Evolutionary conservation across 768 basidiomycete genomes (phyloP).

Genomic region (Podaxis sp.): DNA sequence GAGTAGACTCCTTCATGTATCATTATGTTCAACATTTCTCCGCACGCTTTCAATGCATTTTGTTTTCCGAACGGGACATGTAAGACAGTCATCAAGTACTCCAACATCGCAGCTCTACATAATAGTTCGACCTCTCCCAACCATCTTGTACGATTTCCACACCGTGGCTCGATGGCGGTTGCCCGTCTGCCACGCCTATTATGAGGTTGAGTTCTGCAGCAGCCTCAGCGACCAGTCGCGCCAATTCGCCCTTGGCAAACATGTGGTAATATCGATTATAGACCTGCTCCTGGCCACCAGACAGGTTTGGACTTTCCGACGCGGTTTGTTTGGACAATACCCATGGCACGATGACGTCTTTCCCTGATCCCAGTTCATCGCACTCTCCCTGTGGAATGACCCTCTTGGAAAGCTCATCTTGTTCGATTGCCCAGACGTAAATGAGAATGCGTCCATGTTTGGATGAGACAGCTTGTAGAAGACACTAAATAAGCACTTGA

Average conservation of each 20-base stretch:
- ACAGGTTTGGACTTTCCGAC: constrained; percentile 7
- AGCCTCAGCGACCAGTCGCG: constrained; percentile 55
- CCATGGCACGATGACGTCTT: constrained; percentile 93
- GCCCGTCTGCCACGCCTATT: constrained; percentile 34
- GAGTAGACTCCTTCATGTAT: constrained; percentile 48
- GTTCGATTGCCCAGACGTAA: constrained; percentile 97
- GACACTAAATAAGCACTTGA: constrained; percentile 37
- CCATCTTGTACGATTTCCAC: constrained; percentile 68
- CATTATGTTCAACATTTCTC: constrained; percentile 26
- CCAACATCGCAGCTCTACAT: constrained; percentile 74
- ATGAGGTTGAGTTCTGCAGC: constrained; percentile 51
- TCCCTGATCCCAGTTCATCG: constrained; percentile 32
- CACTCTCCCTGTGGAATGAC: constrained; percentile 39
- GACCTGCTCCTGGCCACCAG: constrained; percentile 14
- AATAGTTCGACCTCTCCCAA: constrained; percentile 90
- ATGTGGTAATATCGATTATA: constrained; percentile 96
- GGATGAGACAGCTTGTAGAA: constrained; percentile 63
- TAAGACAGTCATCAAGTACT: constrained; percentile 10
- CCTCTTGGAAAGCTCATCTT: constrained; percentile 81
- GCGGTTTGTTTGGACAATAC: constrained; percentile 42
- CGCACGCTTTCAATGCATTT: constrained; percentile 19
- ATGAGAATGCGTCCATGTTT: constrained; percentile 76
- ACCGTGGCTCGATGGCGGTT: constrained; percentile 32
- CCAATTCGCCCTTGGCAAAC: constrained; percentile 81
- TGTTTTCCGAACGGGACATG: constrained; percentile 13